These are phyloP conservation scores for Rhizophora mangle DNA, from an alignment of 345 rosid species.

Conservation along the genomic window DNA sequence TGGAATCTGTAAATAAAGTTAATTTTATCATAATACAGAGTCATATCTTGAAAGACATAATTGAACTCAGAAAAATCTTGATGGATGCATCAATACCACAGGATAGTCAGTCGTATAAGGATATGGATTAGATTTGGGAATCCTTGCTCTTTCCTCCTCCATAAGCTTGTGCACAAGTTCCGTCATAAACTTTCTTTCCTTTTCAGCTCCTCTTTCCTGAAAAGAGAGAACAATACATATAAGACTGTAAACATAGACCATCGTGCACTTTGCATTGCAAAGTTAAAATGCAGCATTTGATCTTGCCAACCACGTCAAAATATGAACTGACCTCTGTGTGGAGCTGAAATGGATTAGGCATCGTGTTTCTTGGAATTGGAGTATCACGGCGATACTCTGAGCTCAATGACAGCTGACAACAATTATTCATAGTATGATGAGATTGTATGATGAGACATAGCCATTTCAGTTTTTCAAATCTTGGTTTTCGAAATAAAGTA, in stretches of 20 bases:
- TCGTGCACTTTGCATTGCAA: background rate
- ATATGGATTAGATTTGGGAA: slow-evolving; percentile 84
- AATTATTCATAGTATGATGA: background rate
- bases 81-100: slow-evolving; percentile 49
- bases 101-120: slow-evolving; percentile 97
- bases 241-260: background rate
- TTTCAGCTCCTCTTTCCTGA: slow-evolving; percentile 93
- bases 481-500: too few relatives aligned
- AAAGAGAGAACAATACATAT: background rate
- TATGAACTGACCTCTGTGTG: slow-evolving; percentile 67
- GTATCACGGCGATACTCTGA: slow-evolving; percentile 61
- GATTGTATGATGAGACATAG: background rate
- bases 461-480: too few relatives aligned
- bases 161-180: slow-evolving; percentile 56
- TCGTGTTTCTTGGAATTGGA: slow-evolving; percentile 68
- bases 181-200: slow-evolving; percentile 59
- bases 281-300: too few relatives aligned
- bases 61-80: background rate
- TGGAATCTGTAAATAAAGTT: slow-evolving; percentile 58
- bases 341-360: slow-evolving; percentile 84
- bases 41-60: background rate
- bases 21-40: background rate
- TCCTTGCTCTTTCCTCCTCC: slow-evolving; percentile 72
- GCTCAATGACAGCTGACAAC: slow-evolving; percentile 69
- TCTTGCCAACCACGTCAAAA: slow-evolving; percentile 1